Base-by-base conservation (phyloP, 2,329 filamentous ascomycete species). In the Fusarium buharicum region DNA sequence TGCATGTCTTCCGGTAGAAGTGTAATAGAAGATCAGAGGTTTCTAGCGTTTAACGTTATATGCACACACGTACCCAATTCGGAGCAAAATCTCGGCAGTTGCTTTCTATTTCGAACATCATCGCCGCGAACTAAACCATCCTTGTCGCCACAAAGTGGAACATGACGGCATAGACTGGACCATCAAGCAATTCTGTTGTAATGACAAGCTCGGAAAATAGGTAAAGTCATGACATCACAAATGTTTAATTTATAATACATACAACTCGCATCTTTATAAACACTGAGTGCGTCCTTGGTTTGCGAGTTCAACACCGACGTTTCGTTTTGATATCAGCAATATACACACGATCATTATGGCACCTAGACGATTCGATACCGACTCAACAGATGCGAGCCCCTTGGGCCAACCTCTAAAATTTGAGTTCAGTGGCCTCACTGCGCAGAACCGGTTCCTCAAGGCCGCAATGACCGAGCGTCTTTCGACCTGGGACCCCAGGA, bases 371-470 rank as follows among this genome's bases (percentile, higher is more conserved):
- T 61, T 56, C 13, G 18, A 24, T 6, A 30, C 44, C 8, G 50
- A 61, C 13, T 18, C 41, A 1, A 24, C 36, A 20, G 58, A 61
- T 20, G 44, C 58, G 7, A 56, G 58, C 34, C 56, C 38, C 11
- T 72, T 86, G 16, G 80, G 73, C 12, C 64, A 78, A 64, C 81
- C 82, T 10, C 74, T 86, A 41, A 71, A 75, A 16, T 84, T 83
- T 59, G 72, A 75, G 22, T 84, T 84, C 72, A 82, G 82, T 37
- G 79, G 81, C 47, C 80, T 77, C 53, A 83, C 80, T 2, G 86
- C 86, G 2, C 82, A 81, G 37, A 90, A 90, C 70, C 79, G 86
- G n/a, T 86, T 90, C 68, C 73, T 90, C 62, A 90, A 90, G 73
- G 86, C 79, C 6, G 84, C 88, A 37, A 90, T 90, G 87, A 84